Percentiles rank a stretch among this genome's conserved stretches.
These are phyloP conservation scores for Dillenia turbinata DNA, from an alignment of 164 flowering plant genomes.

Conservation along the genomic window DNA sequence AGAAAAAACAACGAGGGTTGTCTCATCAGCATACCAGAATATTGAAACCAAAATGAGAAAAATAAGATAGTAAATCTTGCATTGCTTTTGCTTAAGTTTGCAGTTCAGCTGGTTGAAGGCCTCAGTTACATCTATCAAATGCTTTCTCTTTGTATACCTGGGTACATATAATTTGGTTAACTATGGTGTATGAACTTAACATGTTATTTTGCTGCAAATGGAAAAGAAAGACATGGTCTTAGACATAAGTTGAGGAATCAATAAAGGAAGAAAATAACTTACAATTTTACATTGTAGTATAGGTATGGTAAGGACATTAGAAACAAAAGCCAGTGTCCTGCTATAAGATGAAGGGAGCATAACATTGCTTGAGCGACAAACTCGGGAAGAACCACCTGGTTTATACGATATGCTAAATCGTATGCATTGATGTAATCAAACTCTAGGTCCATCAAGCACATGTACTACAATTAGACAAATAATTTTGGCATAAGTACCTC, in stretches of 20 bases:
- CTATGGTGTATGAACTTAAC: no score
- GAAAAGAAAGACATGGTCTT: no score
- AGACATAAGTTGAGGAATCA: no score
- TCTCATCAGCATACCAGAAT: slow-evolving; percentile 49
- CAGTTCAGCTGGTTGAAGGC: slow-evolving; percentile 72
- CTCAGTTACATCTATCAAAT: slow-evolving; percentile 88
- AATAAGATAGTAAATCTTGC: slow-evolving; percentile 71
- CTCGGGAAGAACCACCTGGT: slow-evolving; percentile 75
- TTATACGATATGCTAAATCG: slow-evolving; percentile 78
- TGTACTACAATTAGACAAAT: slow-evolving; percentile 57
- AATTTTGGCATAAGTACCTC: slow-evolving; percentile 8
- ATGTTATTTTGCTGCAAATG: no score
- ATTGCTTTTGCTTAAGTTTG: slow-evolving; percentile 77
- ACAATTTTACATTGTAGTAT: slow-evolving; percentile 74
- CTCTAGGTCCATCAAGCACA: slow-evolving; percentile 94
- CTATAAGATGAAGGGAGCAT: slow-evolving; percentile 55
- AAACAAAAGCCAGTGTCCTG: slow-evolving; percentile 94
- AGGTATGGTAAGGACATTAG: slow-evolving; percentile 62
- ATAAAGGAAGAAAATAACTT: slow-evolving; percentile 30
- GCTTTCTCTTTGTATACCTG: slow-evolving; percentile 64
- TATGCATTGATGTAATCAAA: slow-evolving; percentile 95
- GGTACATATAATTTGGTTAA: no score
- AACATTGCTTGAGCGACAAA: slow-evolving; percentile 60
- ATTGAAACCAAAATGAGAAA: slow-evolving; percentile 59
- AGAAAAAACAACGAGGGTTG: no score